Evolutionary conservation across 106 monocot species (phyloP).

Genomic region (Hemerocallis citrina): DNA sequence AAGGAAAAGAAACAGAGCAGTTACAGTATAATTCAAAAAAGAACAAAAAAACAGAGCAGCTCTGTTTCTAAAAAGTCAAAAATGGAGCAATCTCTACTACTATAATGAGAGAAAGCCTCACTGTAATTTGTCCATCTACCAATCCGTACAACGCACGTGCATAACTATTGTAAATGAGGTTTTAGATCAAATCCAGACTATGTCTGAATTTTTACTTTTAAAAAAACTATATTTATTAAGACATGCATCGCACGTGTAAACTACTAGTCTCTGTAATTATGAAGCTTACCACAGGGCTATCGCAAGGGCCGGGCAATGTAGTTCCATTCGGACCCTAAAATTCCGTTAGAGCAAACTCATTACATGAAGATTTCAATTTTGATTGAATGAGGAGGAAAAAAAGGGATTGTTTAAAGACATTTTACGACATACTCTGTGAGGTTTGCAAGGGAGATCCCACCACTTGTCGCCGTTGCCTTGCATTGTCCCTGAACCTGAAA

Average conservation of each 20-base stretch:
- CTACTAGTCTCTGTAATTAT: too few relatives aligned
- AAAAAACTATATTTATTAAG: too few relatives aligned
- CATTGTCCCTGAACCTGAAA: constrained; percentile 55
- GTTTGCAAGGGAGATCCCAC: constrained; percentile 94
- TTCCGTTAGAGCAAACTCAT: too few relatives aligned
- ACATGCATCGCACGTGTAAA: too few relatives aligned
- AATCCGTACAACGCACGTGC: too few relatives aligned
- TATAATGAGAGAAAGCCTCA: too few relatives aligned
- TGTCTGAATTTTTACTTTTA: too few relatives aligned
- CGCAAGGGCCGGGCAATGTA: constrained; percentile 78
- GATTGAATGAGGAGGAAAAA: neutral
- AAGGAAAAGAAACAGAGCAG: neutral
- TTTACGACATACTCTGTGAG: constrained; percentile 55
- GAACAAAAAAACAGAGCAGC: neutral
- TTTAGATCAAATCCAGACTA: too few relatives aligned
- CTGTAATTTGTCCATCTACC: too few relatives aligned
- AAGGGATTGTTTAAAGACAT: neutral
- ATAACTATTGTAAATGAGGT: too few relatives aligned
- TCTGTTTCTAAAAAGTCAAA: constrained; percentile 1
- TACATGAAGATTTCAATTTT: neutral
- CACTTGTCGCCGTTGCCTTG: constrained; percentile 83
- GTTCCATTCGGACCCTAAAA: constrained; percentile 80
- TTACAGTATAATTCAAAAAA: too few relatives aligned
- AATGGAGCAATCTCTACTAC: neutral
- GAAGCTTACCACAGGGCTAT: constrained; percentile 65